Conservation (phyloP, 2,329 filamentous ascomycete species). For the Phialocephala subalpina region DNA sequence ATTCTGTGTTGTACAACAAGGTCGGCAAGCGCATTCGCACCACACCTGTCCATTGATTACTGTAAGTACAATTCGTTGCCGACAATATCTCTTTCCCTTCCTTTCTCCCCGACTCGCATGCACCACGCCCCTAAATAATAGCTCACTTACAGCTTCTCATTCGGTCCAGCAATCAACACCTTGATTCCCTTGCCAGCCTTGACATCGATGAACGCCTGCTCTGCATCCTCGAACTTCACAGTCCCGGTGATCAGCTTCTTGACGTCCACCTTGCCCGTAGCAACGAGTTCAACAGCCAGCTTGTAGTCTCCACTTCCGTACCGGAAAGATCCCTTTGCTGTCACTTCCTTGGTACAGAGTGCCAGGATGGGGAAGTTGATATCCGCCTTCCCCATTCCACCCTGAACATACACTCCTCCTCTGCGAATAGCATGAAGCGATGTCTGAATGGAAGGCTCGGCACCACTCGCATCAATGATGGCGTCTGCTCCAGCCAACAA, state of each 20-base stretch:
- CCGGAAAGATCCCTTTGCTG: slow-evolving; percentile 85
- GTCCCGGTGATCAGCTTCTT: slow-evolving; percentile 83
- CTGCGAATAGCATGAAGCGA: slow-evolving; percentile 73
- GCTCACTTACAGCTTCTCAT: slow-evolving; percentile 44
- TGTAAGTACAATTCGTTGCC: slow-evolving; percentile 4
- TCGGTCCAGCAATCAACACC: slow-evolving; percentile 71
- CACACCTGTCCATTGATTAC: slow-evolving; percentile 1
- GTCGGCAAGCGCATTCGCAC: neutral
- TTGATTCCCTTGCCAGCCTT: slow-evolving; percentile 83
- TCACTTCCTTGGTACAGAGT: slow-evolving; percentile 89
- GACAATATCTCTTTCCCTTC: slow-evolving; percentile 7
- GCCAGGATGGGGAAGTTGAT: slow-evolving; percentile 94
- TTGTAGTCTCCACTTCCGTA: slow-evolving; percentile 90
- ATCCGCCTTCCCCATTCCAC: slow-evolving; percentile 88
- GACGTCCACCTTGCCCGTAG: slow-evolving; percentile 75
- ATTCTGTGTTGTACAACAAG: neutral
- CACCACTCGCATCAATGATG: slow-evolving; percentile 83
- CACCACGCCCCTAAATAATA: neutral
- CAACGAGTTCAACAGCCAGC: slow-evolving; percentile 76
- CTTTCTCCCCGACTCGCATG: neutral
- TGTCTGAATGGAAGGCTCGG: slow-evolving; percentile 80
- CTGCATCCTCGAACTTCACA: slow-evolving; percentile 82
- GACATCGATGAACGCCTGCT: slow-evolving; percentile 86
- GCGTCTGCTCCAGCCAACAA: slow-evolving; percentile 76
- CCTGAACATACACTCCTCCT: slow-evolving; percentile 83